Evolutionary conservation across 495 filamentous ascomycete species (phyloP).

Genomic region (Neurospora discreta): DNA sequence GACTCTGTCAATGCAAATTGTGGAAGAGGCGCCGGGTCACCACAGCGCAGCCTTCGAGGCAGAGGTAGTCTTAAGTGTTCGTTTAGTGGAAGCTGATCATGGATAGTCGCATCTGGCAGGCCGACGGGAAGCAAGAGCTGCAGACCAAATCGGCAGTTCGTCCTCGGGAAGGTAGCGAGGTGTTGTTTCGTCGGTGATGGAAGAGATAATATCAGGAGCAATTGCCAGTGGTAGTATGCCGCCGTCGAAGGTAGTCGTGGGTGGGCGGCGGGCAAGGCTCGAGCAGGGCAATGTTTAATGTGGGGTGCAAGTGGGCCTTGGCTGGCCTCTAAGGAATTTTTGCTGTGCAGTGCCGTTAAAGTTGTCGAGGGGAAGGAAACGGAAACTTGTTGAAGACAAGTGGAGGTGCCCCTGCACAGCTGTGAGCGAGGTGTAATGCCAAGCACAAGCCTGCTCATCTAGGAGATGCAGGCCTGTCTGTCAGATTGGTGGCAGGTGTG

Average conservation of each 20-base stretch:
- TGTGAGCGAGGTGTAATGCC: not conserved
- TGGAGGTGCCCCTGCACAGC: not conserved
- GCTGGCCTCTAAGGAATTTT: not conserved
- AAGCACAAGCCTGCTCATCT: not conserved
- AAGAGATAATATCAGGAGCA: not conserved
- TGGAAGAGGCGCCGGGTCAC: not conserved
- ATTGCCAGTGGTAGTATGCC: not conserved
- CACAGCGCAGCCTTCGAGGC: conserved; percentile 1
- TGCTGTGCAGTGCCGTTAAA: not conserved
- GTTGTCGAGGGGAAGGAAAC: not conserved
- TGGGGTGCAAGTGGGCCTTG: not conserved
- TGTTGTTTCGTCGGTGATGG: not conserved
- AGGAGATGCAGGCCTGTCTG: not conserved
- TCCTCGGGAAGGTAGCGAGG: not conserved
- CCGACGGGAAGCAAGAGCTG: conserved; percentile 1
- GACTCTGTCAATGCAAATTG: not conserved
- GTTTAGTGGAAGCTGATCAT: conserved; percentile 4
- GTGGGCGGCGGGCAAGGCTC: not conserved
- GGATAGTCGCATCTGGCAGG: conserved; percentile 3
- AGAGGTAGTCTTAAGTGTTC: not conserved
- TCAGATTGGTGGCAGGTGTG: not conserved
- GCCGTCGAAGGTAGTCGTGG: not conserved
- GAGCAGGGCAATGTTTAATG: not conserved
- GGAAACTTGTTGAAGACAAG: not conserved
- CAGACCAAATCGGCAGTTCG: conserved; percentile 1